phyloP scores from a whole-genome alignment of 2,329 filamentous ascomycete genomes.

The Didymella glomerata region DNA sequence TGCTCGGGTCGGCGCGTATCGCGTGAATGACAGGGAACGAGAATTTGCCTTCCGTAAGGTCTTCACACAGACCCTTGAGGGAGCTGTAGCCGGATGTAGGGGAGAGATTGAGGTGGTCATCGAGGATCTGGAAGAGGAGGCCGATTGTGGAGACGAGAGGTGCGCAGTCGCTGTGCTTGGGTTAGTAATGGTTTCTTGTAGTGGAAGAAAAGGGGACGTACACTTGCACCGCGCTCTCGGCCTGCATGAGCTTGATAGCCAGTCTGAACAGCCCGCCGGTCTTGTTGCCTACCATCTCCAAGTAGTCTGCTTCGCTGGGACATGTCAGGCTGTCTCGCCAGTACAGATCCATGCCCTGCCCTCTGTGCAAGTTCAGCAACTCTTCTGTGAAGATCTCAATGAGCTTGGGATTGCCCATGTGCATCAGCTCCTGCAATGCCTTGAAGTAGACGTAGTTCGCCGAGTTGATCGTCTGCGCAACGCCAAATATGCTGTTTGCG shows the following conservation, averaged over 20 bases:
- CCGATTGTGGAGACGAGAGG: constrained; percentile 86
- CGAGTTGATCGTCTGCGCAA: constrained; percentile 87
- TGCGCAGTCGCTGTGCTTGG: constrained; percentile 69
- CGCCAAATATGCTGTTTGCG: constrained; percentile 84
- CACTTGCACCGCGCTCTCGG: constrained; percentile 65
- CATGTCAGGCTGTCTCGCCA: constrained; percentile 87
- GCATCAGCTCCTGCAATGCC: constrained; percentile 77
- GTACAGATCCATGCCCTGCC: constrained; percentile 90
- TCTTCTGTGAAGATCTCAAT: constrained; percentile 82
- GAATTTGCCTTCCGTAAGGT: constrained; percentile 96
- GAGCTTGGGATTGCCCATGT: constrained; percentile 71
- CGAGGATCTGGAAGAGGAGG: constrained; percentile 87
- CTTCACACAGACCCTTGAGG: constrained; percentile 94
- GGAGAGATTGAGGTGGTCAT: constrained; percentile 90
- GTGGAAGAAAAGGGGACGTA: constrained; percentile 33
- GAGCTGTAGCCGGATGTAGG: constrained; percentile 69
- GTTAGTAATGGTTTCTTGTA: not conserved
- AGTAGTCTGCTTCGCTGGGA: constrained; percentile 85
- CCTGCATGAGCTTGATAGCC: constrained; percentile 88
- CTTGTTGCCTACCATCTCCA: constrained; percentile 95
- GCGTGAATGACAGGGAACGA: constrained; percentile 95
- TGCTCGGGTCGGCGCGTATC: constrained; percentile 77
- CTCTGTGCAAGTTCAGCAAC: constrained; percentile 82
- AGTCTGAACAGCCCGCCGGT: constrained; percentile 87
- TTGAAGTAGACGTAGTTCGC: constrained; percentile 90